These are phyloP conservation scores for Xylaria sp. DNA, from an alignment of 2,329 filamentous ascomycete genomes.

Conservation along the genomic window DNA sequence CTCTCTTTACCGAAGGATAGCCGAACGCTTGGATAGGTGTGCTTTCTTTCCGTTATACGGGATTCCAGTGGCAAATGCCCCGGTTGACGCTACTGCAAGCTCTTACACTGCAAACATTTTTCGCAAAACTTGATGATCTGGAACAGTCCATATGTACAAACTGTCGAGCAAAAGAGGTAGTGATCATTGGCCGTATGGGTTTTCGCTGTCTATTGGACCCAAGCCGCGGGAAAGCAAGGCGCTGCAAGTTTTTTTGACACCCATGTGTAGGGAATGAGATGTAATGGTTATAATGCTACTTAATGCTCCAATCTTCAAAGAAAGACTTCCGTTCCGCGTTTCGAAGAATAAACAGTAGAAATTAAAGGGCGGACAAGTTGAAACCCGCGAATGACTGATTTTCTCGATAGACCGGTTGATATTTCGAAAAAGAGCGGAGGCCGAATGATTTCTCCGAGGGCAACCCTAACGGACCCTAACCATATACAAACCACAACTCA, in stretches of 20 bases:
- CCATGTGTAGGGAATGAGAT: not conserved
- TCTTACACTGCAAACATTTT: constrained; percentile 23
- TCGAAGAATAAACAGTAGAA: not conserved
- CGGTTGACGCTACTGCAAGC: constrained; percentile 30
- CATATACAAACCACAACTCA: constrained; percentile 4
- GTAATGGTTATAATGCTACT: not conserved
- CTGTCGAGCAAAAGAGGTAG: constrained; percentile 21
- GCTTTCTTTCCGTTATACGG: not conserved
- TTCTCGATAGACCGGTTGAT: constrained; percentile 7
- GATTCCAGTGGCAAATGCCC: constrained; percentile 6
- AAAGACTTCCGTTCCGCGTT: not conserved
- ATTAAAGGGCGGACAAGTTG: not conserved
- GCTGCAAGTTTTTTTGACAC: not conserved
- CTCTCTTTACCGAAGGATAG: constrained; percentile 20
- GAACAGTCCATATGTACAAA: constrained; percentile 14
- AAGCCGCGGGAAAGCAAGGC: not conserved
- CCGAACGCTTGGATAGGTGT: constrained; percentile 1
- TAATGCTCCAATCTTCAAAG: not conserved
- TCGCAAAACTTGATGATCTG: constrained; percentile 5
- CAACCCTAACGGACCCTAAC: constrained; percentile 9
- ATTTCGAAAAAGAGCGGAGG: constrained; percentile 25
- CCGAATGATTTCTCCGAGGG: constrained; percentile 25
- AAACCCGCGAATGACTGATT: constrained; percentile 8
- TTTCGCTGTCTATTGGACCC: not conserved
- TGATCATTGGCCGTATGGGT: constrained; percentile 27